Percentiles rank a stretch among this genome's conserved stretches.
phyloP scores from a whole-genome alignment of 768 basidiomycete genomes.

The Tephrocybe sp. region DNA sequence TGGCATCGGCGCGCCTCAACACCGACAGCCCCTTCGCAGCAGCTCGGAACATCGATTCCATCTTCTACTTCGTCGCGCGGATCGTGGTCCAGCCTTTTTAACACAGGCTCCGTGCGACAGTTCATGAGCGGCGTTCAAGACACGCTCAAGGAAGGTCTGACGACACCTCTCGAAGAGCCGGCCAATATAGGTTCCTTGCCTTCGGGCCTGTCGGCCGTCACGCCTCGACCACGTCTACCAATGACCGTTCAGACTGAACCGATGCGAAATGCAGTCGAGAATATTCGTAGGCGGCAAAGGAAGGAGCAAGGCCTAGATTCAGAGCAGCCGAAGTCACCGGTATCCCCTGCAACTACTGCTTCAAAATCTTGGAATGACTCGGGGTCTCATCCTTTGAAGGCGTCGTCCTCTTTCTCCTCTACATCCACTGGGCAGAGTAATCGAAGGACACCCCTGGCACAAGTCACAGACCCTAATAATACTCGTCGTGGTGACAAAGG shows the following conservation, averaged over 20 bases:
- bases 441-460: slow-evolving; percentile 35
- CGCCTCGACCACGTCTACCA: slow-evolving; percentile 2
- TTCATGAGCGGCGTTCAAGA: slow-evolving; percentile 65
- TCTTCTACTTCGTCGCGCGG: slow-evolving; percentile 66
- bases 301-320: slow-evolving; percentile 24
- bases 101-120: slow-evolving; percentile 62
- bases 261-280: not conserved
- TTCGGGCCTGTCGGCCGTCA: not conserved
- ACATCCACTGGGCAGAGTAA: slow-evolving; percentile 36
- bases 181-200: slow-evolving; percentile 29
- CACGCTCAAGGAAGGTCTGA: slow-evolving; percentile 41
- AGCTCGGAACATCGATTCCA: slow-evolving; percentile 38
- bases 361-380: slow-evolving; percentile 61
- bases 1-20: slow-evolving; percentile 54
- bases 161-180: slow-evolving; percentile 44
- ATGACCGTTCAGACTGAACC: not conserved
- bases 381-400: slow-evolving; percentile 27
- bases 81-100: slow-evolving; percentile 81
- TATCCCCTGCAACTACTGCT: slow-evolving; percentile 25
- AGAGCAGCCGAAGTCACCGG: slow-evolving; percentile 16
- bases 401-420: slow-evolving; percentile 41
- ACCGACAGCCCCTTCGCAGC: slow-evolving; percentile 31
- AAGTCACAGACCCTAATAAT: slow-evolving; percentile 23
- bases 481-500: slow-evolving; percentile 26
- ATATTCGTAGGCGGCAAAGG: slow-evolving; percentile 20